phyloP scores from a whole-genome alignment of 2,329 filamentous ascomycete genomes.

The Nothopassalora personata region DNA sequence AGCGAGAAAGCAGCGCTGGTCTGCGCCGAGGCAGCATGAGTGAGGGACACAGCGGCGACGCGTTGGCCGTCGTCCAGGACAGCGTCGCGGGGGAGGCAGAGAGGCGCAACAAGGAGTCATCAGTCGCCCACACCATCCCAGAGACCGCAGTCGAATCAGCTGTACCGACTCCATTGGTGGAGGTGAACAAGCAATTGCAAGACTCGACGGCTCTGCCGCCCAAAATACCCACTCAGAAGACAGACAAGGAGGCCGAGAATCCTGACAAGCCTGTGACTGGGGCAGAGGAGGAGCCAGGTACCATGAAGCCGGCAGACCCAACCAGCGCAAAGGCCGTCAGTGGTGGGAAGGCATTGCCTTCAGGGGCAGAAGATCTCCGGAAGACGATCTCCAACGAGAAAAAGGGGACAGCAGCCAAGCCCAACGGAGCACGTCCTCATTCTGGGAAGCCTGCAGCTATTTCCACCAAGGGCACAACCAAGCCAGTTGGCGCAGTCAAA shows the following conservation, averaged over 20 bases:
- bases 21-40: conserved; percentile 37
- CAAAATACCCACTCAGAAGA: conserved; percentile 2
- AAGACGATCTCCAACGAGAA: conserved; percentile 8
- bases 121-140: conserved; percentile 37
- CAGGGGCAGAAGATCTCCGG: conserved; percentile 30
- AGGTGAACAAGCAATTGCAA: conserved; percentile 17
- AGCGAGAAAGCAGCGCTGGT: conserved; percentile 21
- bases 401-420: conserved; percentile 7
- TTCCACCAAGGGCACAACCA: conserved; percentile 13
- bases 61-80: conserved; percentile 36
- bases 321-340: conserved; percentile 36
- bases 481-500: conserved; percentile 13
- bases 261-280: conserved; percentile 42
- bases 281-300: conserved; percentile 38
- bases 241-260: conserved; percentile 32
- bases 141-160: conserved; percentile 40
- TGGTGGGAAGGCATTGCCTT: conserved; percentile 35
- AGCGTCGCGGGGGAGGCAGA: conserved; percentile 38
- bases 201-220: background rate
- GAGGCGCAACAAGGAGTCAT: conserved; percentile 33
- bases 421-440: conserved; percentile 13
- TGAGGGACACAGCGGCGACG: conserved; percentile 32
- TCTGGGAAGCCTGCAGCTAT: conserved; percentile 14
- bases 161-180: conserved; percentile 30
- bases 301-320: conserved; percentile 38